Evolutionary conservation across 208 protist species (phyloP), one percentile per base, ranked within the genome.

Genomic region (Angomonas ambiguus): DNA sequence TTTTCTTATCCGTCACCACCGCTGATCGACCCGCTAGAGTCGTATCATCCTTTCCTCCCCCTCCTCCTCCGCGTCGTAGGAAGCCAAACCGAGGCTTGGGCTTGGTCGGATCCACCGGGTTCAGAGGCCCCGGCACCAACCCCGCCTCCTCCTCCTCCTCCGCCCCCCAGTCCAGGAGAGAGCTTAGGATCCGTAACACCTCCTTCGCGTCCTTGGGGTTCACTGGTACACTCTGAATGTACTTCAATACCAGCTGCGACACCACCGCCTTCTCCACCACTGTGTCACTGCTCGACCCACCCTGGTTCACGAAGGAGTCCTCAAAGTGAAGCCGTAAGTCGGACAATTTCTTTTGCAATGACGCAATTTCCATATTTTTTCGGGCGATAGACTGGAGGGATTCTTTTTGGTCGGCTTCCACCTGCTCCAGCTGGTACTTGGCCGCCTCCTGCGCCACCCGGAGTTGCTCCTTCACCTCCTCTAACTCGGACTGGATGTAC

Each of bases 231-330:
- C 80, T 76, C 65, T 95, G 89, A 35, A 95, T 86, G 63, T 81
- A 95, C 71, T 93, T 93, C n/a, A 88, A 74, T 2, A 91, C 72
- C 0, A 95, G 58, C 66, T 95, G 80, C 67, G 86, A 86, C 33
- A 91, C 75, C 18, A 93, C 84, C 20, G 80, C 69, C 73, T 95
- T 95, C 71, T 95, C 89, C 42, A 95, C 34, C 31, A 42, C 8
- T 1, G 24, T 20, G 11, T 42, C 57, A 3, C 57, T 31, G 28
- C 57, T 25, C 32, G 18, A 18, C 13, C 24, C 1, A 31, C 30
- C 3, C 13, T 45, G 2, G 24, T 62, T 62, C 30, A 27, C 34
- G 24, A 48, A 48, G 28, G 28, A 45, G 30, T 31, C 34, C 60
- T 91, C 89, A 2, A 92, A 61, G 53, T 70, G 75, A 28, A 65